Percentiles rank a stretch among this genome's conserved stretches.
These are phyloP conservation scores for Sergeia podlipaevii DNA, from an alignment of 208 protist genomes.

Conservation along the genomic window DNA sequence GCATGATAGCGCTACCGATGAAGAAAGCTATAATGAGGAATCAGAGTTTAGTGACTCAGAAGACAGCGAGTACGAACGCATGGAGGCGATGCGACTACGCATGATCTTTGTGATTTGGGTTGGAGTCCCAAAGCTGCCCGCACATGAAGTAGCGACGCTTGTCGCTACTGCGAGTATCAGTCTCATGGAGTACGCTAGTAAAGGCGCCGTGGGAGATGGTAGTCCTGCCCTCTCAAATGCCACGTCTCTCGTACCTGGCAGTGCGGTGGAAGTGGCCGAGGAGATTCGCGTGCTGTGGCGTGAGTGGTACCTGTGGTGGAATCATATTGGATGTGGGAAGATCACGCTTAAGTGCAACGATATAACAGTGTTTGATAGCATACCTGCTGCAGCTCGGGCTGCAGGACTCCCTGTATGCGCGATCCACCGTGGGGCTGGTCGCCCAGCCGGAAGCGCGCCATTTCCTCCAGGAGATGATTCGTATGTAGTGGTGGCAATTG, in stretches of 20 bases:
- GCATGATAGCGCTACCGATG: conserved; percentile 7
- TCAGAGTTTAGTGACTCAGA: conserved; percentile 19
- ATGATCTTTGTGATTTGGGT: conserved; percentile 71
- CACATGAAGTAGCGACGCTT: conserved; percentile 37
- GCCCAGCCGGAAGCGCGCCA: not conserved
- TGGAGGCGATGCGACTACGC: conserved; percentile 56
- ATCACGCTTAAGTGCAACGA: conserved; percentile 56
- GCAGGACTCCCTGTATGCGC: conserved; percentile 22
- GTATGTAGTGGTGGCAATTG: conserved; percentile 46
- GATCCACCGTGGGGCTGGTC: not conserved
- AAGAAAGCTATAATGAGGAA: conserved; percentile 12
- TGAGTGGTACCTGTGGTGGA: conserved; percentile 68
- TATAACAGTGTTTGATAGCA: conserved; percentile 11
- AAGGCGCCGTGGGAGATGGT: not conserved
- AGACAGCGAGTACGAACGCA: conserved; percentile 41
- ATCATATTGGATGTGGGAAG: conserved; percentile 57
- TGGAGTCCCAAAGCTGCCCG: conserved; percentile 27
- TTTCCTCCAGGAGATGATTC: conserved; percentile 1
- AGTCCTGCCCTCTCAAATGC: too few relatives aligned
- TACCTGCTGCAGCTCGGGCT: conserved; percentile 19
- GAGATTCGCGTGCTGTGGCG: conserved; percentile 28
- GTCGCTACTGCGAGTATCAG: conserved; percentile 36
- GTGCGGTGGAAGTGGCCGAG: not conserved
- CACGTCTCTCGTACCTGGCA: too few relatives aligned
- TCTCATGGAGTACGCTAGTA: conserved; percentile 22